Conservation (phyloP, 345 rosid species). For the Eucalyptus marginata region DNA sequence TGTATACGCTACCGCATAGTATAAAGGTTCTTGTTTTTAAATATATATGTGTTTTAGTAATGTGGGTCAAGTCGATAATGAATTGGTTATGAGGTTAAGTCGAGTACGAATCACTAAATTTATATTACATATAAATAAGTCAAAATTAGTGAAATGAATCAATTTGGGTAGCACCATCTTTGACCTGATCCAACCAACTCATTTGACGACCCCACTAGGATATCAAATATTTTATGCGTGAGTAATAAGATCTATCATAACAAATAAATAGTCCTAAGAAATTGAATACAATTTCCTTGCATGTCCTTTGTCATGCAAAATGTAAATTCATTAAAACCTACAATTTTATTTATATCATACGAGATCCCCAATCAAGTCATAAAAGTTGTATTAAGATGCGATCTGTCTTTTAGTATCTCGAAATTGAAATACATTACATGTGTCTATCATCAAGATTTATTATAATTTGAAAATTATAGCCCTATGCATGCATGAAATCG, state of each 20-base stretch:
- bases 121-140: no score
- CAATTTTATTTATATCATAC: no score
- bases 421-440: rapidly evolving
- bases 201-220: background rate
- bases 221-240: background rate
- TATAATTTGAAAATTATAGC: no score
- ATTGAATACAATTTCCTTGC: background rate
- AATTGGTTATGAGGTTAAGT: background rate
- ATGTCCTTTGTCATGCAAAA: background rate
- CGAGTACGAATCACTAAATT: background rate
- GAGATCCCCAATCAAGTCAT: background rate
- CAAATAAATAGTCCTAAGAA: background rate
- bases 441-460: no score
- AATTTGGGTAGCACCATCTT: no score
- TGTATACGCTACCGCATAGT: background rate
- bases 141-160: no score
- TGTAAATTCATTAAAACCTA: no score
- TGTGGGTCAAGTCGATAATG: background rate
- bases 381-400: background rate
- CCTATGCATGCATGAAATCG: no score
- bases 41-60: background rate
- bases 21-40: no score
- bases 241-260: background rate
- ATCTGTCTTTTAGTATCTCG: background rate
- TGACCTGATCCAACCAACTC: background rate